A percentile compares a stretch with the other conserved stretches of the same genome.
phyloP scores from a whole-genome alignment of 1,284 basidiomycete species.

The Tausonia pullulans region DNA sequence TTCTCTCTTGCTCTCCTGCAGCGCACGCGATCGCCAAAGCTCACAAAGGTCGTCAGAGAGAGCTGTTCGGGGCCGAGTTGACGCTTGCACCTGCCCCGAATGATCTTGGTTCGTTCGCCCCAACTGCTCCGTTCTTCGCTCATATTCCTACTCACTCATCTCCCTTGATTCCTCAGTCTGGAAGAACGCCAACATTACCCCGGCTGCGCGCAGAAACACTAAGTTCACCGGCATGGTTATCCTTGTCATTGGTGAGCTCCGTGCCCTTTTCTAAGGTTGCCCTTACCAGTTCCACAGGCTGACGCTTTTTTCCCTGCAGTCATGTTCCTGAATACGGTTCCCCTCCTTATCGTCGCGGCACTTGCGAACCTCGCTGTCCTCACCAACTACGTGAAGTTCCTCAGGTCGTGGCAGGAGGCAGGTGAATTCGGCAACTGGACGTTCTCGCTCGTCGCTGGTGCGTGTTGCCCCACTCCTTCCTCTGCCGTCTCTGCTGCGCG shows the following conservation, averaged over 20 bases:
- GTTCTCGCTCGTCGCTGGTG: conserved; percentile 19
- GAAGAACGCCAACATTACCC: conserved; percentile 69
- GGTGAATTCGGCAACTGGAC: conserved; percentile 41
- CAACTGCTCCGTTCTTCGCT: too few species aligned
- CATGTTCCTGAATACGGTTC: conserved; percentile 87
- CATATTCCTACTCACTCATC: background rate
- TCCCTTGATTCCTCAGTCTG: conserved; percentile 49
- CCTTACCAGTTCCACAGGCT: background rate
- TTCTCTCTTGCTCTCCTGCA: background rate
- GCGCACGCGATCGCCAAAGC: conserved; percentile 33
- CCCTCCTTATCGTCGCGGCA: conserved; percentile 56
- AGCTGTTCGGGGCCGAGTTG: conserved; percentile 31
- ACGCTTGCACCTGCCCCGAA: conserved; percentile 31
- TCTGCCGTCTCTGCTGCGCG: background rate
- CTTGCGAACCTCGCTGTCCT: conserved; percentile 34
- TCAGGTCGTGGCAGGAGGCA: conserved; percentile 51
- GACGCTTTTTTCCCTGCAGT: conserved; percentile 31
- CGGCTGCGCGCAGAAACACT: conserved; percentile 54
- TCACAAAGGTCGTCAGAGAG: conserved; percentile 30
- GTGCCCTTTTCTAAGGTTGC: background rate
- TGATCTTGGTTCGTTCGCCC: conserved; percentile 29
- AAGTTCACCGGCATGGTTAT: conserved; percentile 61
- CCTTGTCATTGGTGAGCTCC: conserved; percentile 40
- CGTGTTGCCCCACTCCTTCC: background rate
- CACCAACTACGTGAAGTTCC: conserved; percentile 54